A percentile compares a stretch with the other conserved stretches of the same genome.
phyloP scores from a whole-genome alignment of 1,284 basidiomycete genomes.

The Xanthoconium separans region DNA sequence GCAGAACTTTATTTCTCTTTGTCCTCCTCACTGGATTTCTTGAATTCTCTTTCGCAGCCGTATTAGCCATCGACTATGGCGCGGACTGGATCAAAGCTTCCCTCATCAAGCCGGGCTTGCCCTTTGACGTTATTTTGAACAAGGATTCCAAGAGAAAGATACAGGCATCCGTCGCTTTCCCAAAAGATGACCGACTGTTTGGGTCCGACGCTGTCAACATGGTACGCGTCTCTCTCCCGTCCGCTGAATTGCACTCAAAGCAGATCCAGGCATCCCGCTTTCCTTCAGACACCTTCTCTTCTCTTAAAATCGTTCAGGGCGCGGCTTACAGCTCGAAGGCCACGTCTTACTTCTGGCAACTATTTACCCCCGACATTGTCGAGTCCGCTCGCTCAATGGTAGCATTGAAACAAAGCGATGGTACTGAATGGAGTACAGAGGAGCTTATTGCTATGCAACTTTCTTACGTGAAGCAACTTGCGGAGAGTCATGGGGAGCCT shows the following conservation, averaged over 20 bases:
- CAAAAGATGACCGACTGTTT: conserved; percentile 84
- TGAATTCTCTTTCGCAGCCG: conserved; percentile 40
- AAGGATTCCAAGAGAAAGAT: conserved; percentile 98
- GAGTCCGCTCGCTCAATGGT: conserved; percentile 64
- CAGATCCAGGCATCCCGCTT: conserved; percentile 78
- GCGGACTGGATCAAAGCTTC: conserved; percentile 96
- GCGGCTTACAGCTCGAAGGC: conserved; percentile 62
- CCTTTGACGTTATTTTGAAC: conserved; percentile 95
- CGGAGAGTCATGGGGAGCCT: conserved; percentile 75
- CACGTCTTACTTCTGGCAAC: conserved; percentile 62
- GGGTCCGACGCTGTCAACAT: conserved; percentile 86
- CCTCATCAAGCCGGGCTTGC: conserved; percentile 92
- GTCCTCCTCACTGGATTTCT: conserved; percentile 24
- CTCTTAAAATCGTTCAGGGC: conserved; percentile 86
- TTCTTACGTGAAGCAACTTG: conserved; percentile 85
- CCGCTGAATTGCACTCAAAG: conserved; percentile 3
- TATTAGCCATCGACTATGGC: conserved; percentile 95
- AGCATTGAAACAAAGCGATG: conserved; percentile 53
- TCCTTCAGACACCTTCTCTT: conserved; percentile 85
- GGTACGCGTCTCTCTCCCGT: conserved; percentile 48
- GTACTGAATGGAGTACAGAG: conserved; percentile 79
- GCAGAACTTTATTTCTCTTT: conserved; percentile 29
- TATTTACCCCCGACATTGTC: conserved; percentile 60
- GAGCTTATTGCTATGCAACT: conserved; percentile 96
- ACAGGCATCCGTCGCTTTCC: conserved; percentile 85